Percentiles rank a stretch among this genome's conserved stretches.
Evolutionary conservation across 139 green algal species (phyloP).

Genomic region (Tetradesmus obliquus): DNA sequence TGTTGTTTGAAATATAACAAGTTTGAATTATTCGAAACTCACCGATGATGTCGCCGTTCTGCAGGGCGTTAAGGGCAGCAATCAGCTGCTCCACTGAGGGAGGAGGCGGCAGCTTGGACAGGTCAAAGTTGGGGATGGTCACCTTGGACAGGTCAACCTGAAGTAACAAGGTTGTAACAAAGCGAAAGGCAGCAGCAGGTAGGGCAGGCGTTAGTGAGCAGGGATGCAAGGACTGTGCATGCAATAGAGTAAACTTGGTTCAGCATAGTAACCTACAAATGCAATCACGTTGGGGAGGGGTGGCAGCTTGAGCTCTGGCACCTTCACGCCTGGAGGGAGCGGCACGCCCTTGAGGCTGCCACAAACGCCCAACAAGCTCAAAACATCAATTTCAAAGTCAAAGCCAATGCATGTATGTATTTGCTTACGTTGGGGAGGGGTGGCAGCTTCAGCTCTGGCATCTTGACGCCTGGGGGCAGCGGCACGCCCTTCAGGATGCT

Average conservation of each 20-base stretch:
- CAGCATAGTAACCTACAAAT: neutral
- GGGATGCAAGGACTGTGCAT: neutral
- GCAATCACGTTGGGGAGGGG: neutral
- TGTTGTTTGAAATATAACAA: too few relatives aligned
- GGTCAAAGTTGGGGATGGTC: neutral
- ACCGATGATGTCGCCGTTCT: neutral
- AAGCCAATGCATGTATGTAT: neutral
- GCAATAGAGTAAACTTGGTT: neutral
- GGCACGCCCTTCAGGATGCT: slow-evolving; percentile 10
- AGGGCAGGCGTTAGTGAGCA: neutral
- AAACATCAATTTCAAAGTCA: neutral
- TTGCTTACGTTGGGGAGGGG: neutral
- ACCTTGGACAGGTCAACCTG: slow-evolving; percentile 30
- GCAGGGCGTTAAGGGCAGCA: neutral
- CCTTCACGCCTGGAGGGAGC: slow-evolving; percentile 19
- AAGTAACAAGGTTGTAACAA: neutral
- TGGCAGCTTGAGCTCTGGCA: slow-evolving; percentile 11
- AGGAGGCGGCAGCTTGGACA: neutral
- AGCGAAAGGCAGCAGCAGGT: neutral
- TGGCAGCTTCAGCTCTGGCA: neutral
- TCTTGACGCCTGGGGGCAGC: slow-evolving; percentile 34
- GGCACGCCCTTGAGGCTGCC: slow-evolving; percentile 2
- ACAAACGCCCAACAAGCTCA: neutral
- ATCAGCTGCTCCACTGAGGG: slow-evolving; percentile 17
- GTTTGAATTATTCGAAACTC: neutral